phyloP scores from a whole-genome alignment of 345 rosid genomes.

The Abelmoschus esculentus region DNA sequence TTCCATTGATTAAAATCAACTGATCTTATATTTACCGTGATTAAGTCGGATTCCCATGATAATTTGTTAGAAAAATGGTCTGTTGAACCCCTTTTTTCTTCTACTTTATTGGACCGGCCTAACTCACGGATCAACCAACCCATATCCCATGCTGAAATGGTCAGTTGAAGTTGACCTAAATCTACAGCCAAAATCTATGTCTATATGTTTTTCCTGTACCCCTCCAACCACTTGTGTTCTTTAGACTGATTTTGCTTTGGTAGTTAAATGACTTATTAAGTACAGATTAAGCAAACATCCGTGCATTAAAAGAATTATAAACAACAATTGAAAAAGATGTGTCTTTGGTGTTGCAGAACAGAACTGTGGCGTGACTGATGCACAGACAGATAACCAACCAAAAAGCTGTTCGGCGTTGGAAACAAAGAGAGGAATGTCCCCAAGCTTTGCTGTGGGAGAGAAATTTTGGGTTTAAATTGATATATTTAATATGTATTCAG shows the following conservation, averaged over 20 bases:
- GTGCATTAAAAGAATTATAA: not conserved
- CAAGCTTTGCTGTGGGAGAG: no score
- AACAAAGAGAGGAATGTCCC: no score
- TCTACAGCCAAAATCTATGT: not conserved
- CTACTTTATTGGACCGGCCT: constrained; percentile 17
- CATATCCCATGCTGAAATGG: constrained; percentile 11
- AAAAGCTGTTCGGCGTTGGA: not conserved
- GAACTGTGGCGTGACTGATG: not conserved
- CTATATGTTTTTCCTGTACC: not conserved
- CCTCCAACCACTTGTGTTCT: not conserved
- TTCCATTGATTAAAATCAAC: not conserved
- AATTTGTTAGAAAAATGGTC: not conserved
- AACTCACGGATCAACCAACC: constrained; percentile 40
- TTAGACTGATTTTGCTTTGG: not conserved
- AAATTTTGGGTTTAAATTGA: no score
- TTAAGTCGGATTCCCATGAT: constrained; percentile 10
- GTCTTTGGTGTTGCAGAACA: no score
- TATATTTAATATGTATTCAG: no score
- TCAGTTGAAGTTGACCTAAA: constrained; percentile 10
- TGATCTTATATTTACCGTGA: constrained; percentile 16
- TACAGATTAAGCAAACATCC: not conserved
- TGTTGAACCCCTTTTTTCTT: not conserved
- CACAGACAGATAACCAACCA: not conserved
- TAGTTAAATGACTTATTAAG: not conserved
- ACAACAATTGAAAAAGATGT: not conserved